Percentiles rank a stretch among this genome's conserved stretches.
Conservation (phyloP, 2,329 filamentous ascomycete species). For the Beauveria sp. region DNA sequence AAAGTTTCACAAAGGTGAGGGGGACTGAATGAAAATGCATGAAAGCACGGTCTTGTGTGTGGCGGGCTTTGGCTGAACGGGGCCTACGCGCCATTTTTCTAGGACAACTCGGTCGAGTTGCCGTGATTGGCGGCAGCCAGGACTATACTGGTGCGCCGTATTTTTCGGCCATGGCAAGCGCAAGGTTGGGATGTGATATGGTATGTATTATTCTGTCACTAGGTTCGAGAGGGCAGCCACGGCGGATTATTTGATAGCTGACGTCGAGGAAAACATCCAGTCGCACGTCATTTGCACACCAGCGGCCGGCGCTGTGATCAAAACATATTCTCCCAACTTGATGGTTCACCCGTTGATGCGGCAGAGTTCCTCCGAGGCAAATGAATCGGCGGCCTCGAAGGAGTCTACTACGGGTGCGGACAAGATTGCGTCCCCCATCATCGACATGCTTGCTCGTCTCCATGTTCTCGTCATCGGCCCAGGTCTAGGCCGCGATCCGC, state of each 20-base stretch:
- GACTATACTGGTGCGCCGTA: constrained; percentile 97
- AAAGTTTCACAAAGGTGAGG: constrained; percentile 84
- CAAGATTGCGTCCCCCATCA: constrained; percentile 58
- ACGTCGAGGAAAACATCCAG: constrained; percentile 30
- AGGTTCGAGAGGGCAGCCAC: no score
- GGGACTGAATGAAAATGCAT: background rate
- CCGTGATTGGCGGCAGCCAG: constrained; percentile 87
- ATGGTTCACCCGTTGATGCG: constrained; percentile 98
- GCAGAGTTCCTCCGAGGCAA: constrained; percentile 48
- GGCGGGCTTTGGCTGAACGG: background rate
- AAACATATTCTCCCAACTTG: constrained; percentile 93
- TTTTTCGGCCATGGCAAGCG: constrained; percentile 96
- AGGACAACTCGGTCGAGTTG: constrained; percentile 89
- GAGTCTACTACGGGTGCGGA: constrained; percentile 31
- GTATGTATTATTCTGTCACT: constrained; percentile 35
- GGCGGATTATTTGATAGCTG: background rate
- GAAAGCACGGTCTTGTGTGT: no score
- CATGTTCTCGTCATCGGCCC: constrained; percentile 92
- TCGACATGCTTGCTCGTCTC: constrained; percentile 74
- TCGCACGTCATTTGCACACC: constrained; percentile 95
- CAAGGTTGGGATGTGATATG: constrained; percentile 83
- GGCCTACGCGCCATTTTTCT: background rate
- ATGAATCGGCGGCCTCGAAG: constrained; percentile 31
- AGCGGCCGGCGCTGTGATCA: constrained; percentile 79
- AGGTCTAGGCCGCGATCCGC: constrained; percentile 77